Evolutionary conservation across 2,329 filamentous ascomycete species (phyloP).

Genomic region (Dactylonectria macrodidyma): DNA sequence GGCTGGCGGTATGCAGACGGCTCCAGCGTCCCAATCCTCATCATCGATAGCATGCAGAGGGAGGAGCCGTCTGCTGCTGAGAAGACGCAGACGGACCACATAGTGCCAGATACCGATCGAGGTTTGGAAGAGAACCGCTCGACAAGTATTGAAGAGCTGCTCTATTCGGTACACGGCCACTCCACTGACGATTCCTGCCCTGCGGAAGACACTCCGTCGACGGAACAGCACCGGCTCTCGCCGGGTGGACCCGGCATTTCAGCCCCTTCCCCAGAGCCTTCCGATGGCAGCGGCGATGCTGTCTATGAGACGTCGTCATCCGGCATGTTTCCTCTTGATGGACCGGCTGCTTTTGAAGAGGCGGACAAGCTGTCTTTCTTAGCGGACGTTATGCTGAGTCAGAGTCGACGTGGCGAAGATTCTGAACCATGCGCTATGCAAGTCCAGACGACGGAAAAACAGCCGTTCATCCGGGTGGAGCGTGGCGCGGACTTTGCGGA

Average conservation of each 20-base stretch:
- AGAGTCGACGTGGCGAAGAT: background rate
- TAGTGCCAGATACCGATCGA: no score
- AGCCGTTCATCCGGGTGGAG: conserved; percentile 2
- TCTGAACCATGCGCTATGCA: background rate
- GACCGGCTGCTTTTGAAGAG: no score
- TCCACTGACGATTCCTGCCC: no score
- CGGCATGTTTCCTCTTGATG: no score
- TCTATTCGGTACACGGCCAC: no score
- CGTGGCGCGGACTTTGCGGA: background rate
- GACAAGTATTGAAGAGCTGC: background rate
- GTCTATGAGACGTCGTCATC: no score
- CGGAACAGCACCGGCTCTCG: no score
- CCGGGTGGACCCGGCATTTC: background rate
- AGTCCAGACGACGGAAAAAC: background rate
- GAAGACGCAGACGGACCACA: conserved; percentile 8
- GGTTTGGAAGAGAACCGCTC: background rate
- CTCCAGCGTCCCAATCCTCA: conserved; percentile 1
- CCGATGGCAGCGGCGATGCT: no score
- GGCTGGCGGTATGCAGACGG: conserved; percentile 15
- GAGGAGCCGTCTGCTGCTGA: conserved; percentile 9
- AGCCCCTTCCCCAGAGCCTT: no score
- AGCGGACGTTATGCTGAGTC: background rate
- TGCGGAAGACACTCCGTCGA: no score
- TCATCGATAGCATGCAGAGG: conserved; percentile 16
- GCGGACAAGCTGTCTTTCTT: no score